These are phyloP conservation scores for Begonia masoniana DNA, from an alignment of 306 rosid genomes.

Conservation along the genomic window DNA sequence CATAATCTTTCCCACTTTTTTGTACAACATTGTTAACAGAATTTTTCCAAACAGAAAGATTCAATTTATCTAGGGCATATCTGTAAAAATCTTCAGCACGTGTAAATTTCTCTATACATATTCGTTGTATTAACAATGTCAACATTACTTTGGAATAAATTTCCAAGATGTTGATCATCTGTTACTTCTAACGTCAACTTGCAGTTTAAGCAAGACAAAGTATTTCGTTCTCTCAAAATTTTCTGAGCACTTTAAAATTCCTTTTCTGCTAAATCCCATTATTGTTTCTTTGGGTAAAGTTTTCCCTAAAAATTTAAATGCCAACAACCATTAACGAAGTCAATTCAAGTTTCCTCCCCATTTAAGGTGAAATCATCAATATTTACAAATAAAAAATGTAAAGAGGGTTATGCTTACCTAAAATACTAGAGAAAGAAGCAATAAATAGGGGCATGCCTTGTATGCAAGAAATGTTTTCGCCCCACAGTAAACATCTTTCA, in stretches of 20 bases:
- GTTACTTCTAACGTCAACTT: constrained; percentile 55
- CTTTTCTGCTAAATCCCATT: constrained; percentile 57
- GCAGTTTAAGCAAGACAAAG: constrained; percentile 69
- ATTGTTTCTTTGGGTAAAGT: constrained; percentile 44
- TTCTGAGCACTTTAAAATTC: constrained; percentile 52
- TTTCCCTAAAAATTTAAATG: constrained; percentile 42
- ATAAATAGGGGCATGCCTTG: constrained; percentile 57
- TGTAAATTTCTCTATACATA: constrained; percentile 19
- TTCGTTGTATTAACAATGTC: constrained; percentile 13
- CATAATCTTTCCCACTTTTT: constrained; percentile 7
- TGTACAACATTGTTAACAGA: constrained; percentile 40
- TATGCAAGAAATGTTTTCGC: constrained; percentile 53
- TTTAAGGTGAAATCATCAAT: constrained; percentile 11
- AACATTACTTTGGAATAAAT: constrained; percentile 43
- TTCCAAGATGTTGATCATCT: constrained; percentile 56
- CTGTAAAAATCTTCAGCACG: constrained; percentile 43
- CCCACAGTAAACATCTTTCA: constrained; percentile 56
- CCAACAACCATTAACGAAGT: constrained; percentile 1
- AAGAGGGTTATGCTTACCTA: constrained; percentile 40
- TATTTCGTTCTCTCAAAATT: constrained; percentile 25
- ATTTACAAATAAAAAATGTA: constrained; percentile 6
- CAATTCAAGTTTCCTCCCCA: not conserved
- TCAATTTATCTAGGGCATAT: constrained; percentile 49
- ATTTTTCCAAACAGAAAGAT: constrained; percentile 48
- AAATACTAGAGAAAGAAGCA: constrained; percentile 51